Percentiles rank a stretch among this genome's conserved stretches.
Conservation (phyloP, 495 filamentous ascomycete genomes). For the Podospora pseudopauciseta region DNA sequence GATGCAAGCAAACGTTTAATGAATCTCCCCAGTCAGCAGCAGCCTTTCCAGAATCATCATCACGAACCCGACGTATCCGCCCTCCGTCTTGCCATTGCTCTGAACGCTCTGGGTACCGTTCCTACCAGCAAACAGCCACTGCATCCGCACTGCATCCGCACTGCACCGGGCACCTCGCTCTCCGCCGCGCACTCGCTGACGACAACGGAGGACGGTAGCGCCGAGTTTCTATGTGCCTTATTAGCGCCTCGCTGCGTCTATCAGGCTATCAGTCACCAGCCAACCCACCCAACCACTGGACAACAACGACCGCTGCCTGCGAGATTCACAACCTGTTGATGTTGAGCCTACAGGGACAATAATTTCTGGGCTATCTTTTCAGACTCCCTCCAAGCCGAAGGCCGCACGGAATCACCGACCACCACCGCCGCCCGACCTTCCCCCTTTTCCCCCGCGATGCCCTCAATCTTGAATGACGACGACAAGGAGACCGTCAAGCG, state of each 20-base stretch:
- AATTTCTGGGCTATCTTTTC: neutral
- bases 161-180: neutral
- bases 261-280: neutral
- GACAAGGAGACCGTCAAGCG: constrained; percentile 93
- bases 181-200: neutral
- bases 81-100: neutral
- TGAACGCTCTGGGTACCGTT: neutral
- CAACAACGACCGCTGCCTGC: neutral
- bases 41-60: constrained; percentile 1
- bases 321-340: neutral
- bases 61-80: constrained; percentile 3
- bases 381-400: neutral
- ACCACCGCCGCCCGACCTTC: neutral
- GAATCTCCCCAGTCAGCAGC: constrained; percentile 5
- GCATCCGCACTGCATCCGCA: neutral
- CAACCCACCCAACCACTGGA: neutral
- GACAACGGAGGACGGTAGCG: constrained; percentile 1
- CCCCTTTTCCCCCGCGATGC: constrained; percentile 54
- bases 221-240: neutral
- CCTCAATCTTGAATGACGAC: constrained; percentile 80
- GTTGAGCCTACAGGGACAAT: neutral
- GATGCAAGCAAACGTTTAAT: constrained; percentile 17
- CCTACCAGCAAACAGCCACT: neutral
- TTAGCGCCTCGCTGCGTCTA: neutral
- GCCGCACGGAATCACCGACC: neutral